Evolutionary conservation across 2,329 filamentous ascomycete species (phyloP), one percentile per base, ranked within the genome.

Genomic region (Diaporthe destruens): DNA sequence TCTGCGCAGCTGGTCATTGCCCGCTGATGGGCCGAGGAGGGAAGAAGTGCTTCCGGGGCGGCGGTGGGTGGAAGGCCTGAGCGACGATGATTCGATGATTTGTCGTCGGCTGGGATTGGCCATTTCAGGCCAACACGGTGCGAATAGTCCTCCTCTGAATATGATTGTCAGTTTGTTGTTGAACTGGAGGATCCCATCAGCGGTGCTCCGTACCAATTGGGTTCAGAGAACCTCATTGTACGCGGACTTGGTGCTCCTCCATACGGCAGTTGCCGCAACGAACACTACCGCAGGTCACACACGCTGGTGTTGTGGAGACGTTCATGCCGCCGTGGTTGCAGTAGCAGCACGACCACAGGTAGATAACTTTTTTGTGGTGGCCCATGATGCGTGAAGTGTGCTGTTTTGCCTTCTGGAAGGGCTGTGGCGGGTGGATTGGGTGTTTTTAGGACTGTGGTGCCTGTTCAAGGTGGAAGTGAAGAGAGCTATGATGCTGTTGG

Each of bases 281-380:
- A 1, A 42, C 12, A 23, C 49, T 42, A 7, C 59, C 51, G 8
- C 71, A 73, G 6, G 6, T n/a, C 32, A 70, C 5, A 47, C 71
- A 73, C 1, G 5, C 1, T 23, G 20, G 25, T 14, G 44, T 55
- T 8, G 68, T 71, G 8, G n/a, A 3, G 8, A 3, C 20, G n/a
- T 73, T 67, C 71, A 70, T 71, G 12, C 47, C 32, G 5, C 32
- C n/a, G 32, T 53, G 44, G 0, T 51, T 32, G 47, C 71, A 73
- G 20, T 44, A 29, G 44, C 36, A 67, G 59, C 71, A 73, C 0
- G 1, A 42, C 71, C 71, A 73, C 12, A 72, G 25, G 18, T 51
- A 53, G 4, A 47, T 16, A 14, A 7, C 8, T 3, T 23, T n/a
- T 11, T 49, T 42, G 1, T 18, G 53, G 9, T 4, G 18, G 20